Evolutionary conservation across 2,329 filamentous ascomycete genomes (phyloP), one percentile per base, ranked within the genome.

Genomic region (Fonsecaea erecta): DNA sequence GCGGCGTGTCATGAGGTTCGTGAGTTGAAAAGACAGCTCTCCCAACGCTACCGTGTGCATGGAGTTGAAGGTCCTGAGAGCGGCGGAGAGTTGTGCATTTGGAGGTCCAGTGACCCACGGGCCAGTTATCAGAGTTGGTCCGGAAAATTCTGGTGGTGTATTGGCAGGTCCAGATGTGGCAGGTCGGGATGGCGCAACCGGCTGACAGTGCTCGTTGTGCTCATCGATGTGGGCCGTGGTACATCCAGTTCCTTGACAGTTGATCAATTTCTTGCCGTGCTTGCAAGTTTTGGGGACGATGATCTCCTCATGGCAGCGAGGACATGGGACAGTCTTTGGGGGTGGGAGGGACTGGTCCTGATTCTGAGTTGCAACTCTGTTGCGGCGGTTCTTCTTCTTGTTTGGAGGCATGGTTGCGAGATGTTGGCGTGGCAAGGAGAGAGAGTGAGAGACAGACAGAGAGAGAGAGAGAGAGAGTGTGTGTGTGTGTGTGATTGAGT

Each of bases 191-290:
- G 32, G 30, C 5, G 34, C n/a, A 52, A 16, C 18, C 3, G 30
- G 35, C 21, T 9, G 28, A 53, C 64, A 66, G 11, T 56, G 21
- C 21, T 35, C 35, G 21, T 60, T 46, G 40, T 66, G 64, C 12
- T 59, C 64, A 9, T 40, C 52, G 30, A 66, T 34, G 18, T 66
- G 64, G 14, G 64, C 60, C 9, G 60, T 63, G 24, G 37, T 40
- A 30, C 64, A 66, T 3, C 43, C 64, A 11, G 64, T 66, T 32
- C 64, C 60, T 35, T 53, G 64, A 37, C 64, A 66, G 32, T 66
- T 66, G 64, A 63, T 56, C 48, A 60, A 55, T 48, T 66, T 66
- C 56, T 63, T 66, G 60, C 60, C 64, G 43, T 66, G 64, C 32
- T 60, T 66, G 55, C 64, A 66, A 14, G 35, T 32, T 24, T 26